A percentile compares a stretch with the other conserved stretches of the same genome.
Conservation (phyloP, 192 early-diverging fungal genomes). For the Hyaloraphidium curvatum region DNA sequence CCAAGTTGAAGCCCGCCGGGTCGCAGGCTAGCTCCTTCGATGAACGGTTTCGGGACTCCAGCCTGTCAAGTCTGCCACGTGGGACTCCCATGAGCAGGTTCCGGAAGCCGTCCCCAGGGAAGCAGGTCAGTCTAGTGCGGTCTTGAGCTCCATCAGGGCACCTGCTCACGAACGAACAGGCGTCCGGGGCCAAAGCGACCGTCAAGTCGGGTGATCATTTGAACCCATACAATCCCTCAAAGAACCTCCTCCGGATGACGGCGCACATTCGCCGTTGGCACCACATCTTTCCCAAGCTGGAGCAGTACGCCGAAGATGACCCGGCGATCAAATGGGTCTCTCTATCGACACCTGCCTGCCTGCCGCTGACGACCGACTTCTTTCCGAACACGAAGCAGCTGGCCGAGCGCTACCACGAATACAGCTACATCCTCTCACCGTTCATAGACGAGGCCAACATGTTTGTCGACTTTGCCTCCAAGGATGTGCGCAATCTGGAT, state of each 20-base stretch:
- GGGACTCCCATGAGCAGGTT: no score
- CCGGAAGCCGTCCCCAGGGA: no score
- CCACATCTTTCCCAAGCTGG: conserved; percentile 55
- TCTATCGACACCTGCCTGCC: conserved; percentile 73
- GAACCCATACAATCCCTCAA: conserved; percentile 13
- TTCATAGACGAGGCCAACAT: conserved; percentile 23
- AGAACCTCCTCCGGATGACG: conserved; percentile 10
- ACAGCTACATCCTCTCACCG: conserved; percentile 49
- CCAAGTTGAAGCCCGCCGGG: no score
- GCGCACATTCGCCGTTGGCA: conserved; percentile 45
- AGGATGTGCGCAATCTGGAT: background rate
- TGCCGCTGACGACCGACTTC: conserved; percentile 82
- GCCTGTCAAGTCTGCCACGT: no score
- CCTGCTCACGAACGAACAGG: no score
- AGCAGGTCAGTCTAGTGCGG: no score
- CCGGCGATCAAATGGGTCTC: conserved; percentile 71
- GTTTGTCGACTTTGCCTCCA: conserved; percentile 8
- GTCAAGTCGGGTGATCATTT: no score
- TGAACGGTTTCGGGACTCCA: no score
- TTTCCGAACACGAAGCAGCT: conserved; percentile 53
- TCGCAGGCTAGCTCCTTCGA: no score
- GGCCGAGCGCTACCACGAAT: conserved; percentile 43
- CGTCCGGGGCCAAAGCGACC: no score
- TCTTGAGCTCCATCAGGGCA: no score
- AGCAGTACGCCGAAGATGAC: conserved; percentile 25